Conservation (phyloP, 352 stramenopile genomes). For the Achlya hypogyna region DNA sequence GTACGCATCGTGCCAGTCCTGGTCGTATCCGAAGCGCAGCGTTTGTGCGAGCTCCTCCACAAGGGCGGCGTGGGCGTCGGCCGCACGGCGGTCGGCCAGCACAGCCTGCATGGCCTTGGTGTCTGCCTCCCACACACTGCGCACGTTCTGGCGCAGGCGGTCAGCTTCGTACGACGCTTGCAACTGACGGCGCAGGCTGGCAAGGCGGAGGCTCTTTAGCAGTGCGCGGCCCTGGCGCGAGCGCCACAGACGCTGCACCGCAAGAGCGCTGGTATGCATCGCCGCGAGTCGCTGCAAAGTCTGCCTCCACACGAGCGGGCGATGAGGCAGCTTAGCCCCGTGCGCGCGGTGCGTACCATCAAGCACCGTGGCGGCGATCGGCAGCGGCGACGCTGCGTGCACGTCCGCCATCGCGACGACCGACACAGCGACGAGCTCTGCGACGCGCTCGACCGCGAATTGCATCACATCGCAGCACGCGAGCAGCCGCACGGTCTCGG, state of each 20-base stretch:
- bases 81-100: constrained; percentile 33
- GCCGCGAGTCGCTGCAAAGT: constrained; percentile 23
- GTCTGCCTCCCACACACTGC: constrained; percentile 52
- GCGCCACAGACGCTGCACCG: constrained; percentile 50
- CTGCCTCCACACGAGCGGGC: neutral
- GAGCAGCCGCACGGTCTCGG: constrained; percentile 36
- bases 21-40: constrained; percentile 45
- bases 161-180: constrained; percentile 45
- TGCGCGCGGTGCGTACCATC: neutral
- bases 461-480: constrained; percentile 46
- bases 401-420: constrained; percentile 29
- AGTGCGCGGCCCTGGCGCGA: constrained; percentile 34
- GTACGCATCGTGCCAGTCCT: constrained; percentile 42
- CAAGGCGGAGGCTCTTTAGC: constrained; percentile 30
- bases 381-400: neutral
- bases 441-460: constrained; percentile 47
- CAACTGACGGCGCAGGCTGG: constrained; percentile 28
- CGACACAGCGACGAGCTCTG: constrained; percentile 40
- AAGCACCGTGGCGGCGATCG: neutral
- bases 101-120: constrained; percentile 44
- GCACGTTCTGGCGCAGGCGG: constrained; percentile 46
- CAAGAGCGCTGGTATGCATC: constrained; percentile 33
- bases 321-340: neutral
- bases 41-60: constrained; percentile 30
- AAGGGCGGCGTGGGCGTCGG: constrained; percentile 29